These are phyloP conservation scores for Acacia crassicarpa DNA, from an alignment of 306 rosid genomes.

Conservation along the genomic window DNA sequence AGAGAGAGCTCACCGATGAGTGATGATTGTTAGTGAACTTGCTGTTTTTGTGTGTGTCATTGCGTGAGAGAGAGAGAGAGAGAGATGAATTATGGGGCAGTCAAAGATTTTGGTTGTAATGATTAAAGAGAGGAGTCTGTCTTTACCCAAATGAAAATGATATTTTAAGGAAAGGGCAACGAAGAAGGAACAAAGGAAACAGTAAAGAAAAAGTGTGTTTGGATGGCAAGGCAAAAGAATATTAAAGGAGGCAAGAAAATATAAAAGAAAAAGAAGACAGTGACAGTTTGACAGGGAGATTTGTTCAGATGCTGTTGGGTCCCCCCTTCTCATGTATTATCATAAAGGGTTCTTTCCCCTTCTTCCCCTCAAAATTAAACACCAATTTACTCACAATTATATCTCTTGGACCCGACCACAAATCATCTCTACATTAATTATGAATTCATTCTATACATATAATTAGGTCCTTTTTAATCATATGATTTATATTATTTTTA, in stretches of 20 bases:
- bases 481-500: not conserved
- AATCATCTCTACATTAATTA: not conserved
- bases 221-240: constrained; percentile 45
- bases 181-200: constrained; percentile 54
- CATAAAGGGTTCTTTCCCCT: constrained; percentile 63
- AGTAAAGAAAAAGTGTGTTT: constrained; percentile 69
- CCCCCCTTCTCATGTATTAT: constrained; percentile 46
- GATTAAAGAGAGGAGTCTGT: constrained; percentile 64
- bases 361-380: not conserved
- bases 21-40: not conserved
- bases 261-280: constrained; percentile 58
- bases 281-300: constrained; percentile 73
- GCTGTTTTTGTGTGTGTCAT: not conserved
- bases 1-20: not conserved
- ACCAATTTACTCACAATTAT: not conserved
- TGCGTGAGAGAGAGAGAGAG: constrained; percentile 12
- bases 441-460: not conserved
- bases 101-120: constrained; percentile 88
- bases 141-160: constrained; percentile 82
- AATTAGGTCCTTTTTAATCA: not conserved
- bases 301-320: constrained; percentile 50
- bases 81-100: constrained; percentile 41
- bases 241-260: constrained; percentile 27
- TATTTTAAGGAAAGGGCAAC: constrained; percentile 80
- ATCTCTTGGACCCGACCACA: not conserved